Evolutionary conservation across 2,329 filamentous ascomycete genomes (phyloP).

Genomic region (Laburnicola sp.): DNA sequence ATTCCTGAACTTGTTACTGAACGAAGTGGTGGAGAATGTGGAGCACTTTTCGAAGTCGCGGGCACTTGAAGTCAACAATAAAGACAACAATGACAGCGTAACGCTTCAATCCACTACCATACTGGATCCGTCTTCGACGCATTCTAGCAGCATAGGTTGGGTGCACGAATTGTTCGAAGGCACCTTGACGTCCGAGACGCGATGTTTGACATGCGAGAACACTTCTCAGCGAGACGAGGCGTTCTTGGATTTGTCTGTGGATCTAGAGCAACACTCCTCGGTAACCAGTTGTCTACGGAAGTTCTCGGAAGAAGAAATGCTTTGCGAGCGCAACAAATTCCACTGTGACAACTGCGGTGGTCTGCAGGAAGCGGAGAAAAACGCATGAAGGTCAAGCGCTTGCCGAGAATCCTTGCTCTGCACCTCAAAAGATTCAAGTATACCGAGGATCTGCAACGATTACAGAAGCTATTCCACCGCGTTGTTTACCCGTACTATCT

Average conservation of each 20-base stretch:
- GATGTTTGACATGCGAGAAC: constrained; percentile 94
- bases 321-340: constrained; percentile 98
- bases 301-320: constrained; percentile 95
- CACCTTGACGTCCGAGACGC: constrained; percentile 90
- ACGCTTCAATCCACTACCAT: constrained; percentile 23
- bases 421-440: constrained; percentile 99
- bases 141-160: constrained; percentile 63
- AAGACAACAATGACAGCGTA: constrained; percentile 21
- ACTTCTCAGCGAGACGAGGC: constrained; percentile 93
- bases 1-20: constrained; percentile 92
- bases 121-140: constrained; percentile 23
- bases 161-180: constrained; percentile 98
- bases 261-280: constrained; percentile 91
- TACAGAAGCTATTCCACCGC: constrained; percentile 95
- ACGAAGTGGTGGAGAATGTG: constrained; percentile 92
- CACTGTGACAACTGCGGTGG: constrained; percentile 97
- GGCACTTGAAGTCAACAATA: constrained; percentile 44
- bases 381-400: constrained; percentile 96
- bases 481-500: constrained; percentile 97
- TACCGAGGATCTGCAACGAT: constrained; percentile 87
- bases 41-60: constrained; percentile 78
- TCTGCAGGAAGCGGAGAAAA: constrained; percentile 92
- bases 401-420: constrained; percentile 87
- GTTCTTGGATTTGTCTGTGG: constrained; percentile 93
- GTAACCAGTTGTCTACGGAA: constrained; percentile 94